phyloP scores from a whole-genome alignment of 1,139 yeast genomes.

The Geotrichum restrictum region DNA sequence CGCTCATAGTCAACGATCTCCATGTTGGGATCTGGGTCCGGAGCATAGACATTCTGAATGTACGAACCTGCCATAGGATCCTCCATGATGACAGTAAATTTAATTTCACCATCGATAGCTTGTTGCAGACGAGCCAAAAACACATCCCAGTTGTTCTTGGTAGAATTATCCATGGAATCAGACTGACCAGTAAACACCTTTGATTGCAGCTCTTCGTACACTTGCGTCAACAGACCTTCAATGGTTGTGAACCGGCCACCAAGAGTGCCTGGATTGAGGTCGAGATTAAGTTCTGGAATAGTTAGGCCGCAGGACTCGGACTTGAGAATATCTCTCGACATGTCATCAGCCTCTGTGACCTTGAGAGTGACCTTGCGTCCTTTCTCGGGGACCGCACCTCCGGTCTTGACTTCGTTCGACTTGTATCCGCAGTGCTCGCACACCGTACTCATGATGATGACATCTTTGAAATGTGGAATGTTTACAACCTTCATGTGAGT shows the following conservation, averaged over 20 bases:
- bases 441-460: conserved; percentile 89
- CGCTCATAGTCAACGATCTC: conserved; percentile 83
- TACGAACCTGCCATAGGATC: conserved; percentile 96
- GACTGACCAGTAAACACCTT: conserved; percentile 83
- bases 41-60: conserved; percentile 96
- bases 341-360: conserved; percentile 88
- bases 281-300: conserved; percentile 85
- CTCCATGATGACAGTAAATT: conserved; percentile 81
- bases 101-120: conserved; percentile 79
- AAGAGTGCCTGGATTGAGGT: conserved; percentile 91
- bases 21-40: conserved; percentile 97
- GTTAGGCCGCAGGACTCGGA: conserved; percentile 86
- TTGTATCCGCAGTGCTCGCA: conserved; percentile 94
- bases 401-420: conserved; percentile 96
- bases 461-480: conserved; percentile 97
- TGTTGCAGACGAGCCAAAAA: conserved; percentile 72
- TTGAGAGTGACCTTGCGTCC: conserved; percentile 72
- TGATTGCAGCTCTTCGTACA: conserved; percentile 78
- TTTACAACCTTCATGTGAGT: conserved; percentile 96
- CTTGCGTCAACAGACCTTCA: conserved; percentile 89
- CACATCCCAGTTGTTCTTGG: conserved; percentile 72
- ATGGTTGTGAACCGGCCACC: conserved; percentile 98
- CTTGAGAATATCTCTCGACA: conserved; percentile 89
- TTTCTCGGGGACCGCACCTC: conserved; percentile 87
- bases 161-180: conserved; percentile 82